phyloP scores from a whole-genome alignment of 331 rosid genomes.

The Pyrus hybrid region DNA sequence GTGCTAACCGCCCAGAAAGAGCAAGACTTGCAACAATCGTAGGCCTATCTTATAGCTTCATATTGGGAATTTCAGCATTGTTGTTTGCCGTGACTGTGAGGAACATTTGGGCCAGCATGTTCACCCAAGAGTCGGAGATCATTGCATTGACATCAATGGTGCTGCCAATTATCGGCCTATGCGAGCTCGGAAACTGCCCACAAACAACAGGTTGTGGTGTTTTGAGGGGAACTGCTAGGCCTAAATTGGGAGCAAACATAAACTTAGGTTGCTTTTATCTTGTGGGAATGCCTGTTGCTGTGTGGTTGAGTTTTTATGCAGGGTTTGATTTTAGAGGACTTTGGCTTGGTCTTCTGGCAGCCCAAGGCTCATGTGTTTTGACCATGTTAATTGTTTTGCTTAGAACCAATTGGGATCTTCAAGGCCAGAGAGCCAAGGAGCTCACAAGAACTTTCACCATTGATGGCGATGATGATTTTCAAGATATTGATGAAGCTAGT shows the following conservation, averaged over 20 bases:
- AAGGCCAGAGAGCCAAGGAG: constrained; percentile 46
- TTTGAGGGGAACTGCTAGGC: constrained; percentile 71
- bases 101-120: constrained; percentile 63
- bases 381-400: constrained; percentile 55
- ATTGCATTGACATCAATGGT: constrained; percentile 56
- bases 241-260: constrained; percentile 61
- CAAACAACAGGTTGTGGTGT: constrained; percentile 77
- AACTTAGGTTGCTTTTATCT: constrained; percentile 67
- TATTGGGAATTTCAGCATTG: constrained; percentile 53
- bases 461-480: not conserved
- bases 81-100: constrained; percentile 45
- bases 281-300: constrained; percentile 76
- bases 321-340: constrained; percentile 67
- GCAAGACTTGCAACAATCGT: constrained; percentile 50
- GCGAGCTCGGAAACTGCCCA: constrained; percentile 81
- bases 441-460: constrained; percentile 34
- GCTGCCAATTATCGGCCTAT: constrained; percentile 61
- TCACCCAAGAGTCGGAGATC: constrained; percentile 51
- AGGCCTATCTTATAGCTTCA: constrained; percentile 52
- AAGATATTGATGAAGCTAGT: not conserved
- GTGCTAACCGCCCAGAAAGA: constrained; percentile 41
- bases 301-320: constrained; percentile 46
- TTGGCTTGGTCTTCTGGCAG: constrained; percentile 71
- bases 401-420: constrained; percentile 60
- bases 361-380: constrained; percentile 58